A percentile compares a stretch with the other conserved stretches of the same genome.
phyloP scores from a whole-genome alignment of 306 rosid species.

The Fagus crenata region DNA sequence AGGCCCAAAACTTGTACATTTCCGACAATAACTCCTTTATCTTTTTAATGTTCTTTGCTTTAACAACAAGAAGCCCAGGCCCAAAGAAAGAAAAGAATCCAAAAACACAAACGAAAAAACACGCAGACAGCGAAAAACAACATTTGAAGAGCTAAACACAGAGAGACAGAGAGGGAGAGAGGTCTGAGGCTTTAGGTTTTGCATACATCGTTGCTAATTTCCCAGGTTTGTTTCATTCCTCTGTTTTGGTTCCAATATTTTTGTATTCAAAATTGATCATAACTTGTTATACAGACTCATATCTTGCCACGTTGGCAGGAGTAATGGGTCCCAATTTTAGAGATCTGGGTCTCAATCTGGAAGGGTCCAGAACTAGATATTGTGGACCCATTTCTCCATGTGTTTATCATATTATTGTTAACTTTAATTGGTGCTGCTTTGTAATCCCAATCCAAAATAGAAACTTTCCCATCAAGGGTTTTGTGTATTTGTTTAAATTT shows the following conservation, averaged over 20 bases:
- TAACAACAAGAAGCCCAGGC: neutral
- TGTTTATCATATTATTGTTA: neutral
- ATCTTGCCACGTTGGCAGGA: conserved; percentile 6
- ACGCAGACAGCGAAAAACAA: neutral
- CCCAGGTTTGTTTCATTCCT: conserved; percentile 1
- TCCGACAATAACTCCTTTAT: neutral
- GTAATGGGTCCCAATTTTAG: neutral
- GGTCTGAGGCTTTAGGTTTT: neutral
- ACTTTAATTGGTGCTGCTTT: neutral
- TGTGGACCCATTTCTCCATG: conserved; percentile 1
- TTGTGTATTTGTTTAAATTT: neutral
- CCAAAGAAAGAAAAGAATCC: neutral
- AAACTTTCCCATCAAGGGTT: neutral
- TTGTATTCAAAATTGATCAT: neutral
- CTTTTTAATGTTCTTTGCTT: neutral
- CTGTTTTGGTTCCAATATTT: neutral
- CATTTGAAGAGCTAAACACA: neutral
- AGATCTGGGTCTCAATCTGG: conserved; percentile 7
- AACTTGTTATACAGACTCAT: neutral
- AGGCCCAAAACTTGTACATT: neutral
- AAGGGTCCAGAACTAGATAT: neutral
- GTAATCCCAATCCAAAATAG: neutral
- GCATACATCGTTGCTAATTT: neutral
- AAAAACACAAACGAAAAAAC: no score
- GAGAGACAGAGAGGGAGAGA: neutral